phyloP scores from a whole-genome alignment of 2,329 filamentous ascomycete genomes.

The Sphaceloma murrayae region DNA sequence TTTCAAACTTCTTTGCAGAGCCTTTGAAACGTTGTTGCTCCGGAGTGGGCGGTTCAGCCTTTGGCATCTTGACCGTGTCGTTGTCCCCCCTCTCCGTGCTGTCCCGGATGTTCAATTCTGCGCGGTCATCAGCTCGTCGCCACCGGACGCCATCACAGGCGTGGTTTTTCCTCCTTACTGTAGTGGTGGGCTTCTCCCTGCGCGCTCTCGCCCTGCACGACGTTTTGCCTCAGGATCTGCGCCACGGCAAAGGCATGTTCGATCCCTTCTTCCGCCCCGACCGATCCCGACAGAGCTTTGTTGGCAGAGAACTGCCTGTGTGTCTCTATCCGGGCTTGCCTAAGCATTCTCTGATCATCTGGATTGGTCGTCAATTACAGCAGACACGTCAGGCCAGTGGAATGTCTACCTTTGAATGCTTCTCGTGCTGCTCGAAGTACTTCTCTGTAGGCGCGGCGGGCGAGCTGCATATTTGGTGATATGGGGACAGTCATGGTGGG shows the following conservation, averaged over 20 bases:
- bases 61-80: slow-evolving; percentile 61
- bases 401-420: slow-evolving; percentile 59
- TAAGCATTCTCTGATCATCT: slow-evolving; percentile 64
- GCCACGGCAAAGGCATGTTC: slow-evolving; percentile 76
- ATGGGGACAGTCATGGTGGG: too few relatives aligned
- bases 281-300: slow-evolving; percentile 45
- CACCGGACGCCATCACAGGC: too few relatives aligned
- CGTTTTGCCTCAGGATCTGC: slow-evolving; percentile 66
- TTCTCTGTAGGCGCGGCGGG: too few relatives aligned
- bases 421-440: too few relatives aligned
- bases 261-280: slow-evolving; percentile 55
- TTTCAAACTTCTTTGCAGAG: slow-evolving; percentile 32
- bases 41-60: slow-evolving; percentile 23
- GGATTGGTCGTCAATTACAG: slow-evolving; percentile 1
- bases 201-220: slow-evolving; percentile 62
- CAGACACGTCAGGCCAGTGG: neutral
- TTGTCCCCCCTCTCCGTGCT: slow-evolving; percentile 90
- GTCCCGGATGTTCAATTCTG: slow-evolving; percentile 81
- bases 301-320: slow-evolving; percentile 64
- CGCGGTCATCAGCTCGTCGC: slow-evolving; percentile 16
- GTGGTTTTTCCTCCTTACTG: too few relatives aligned
- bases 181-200: slow-evolving; percentile 13
- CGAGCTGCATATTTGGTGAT: too few relatives aligned
- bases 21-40: slow-evolving; percentile 29
- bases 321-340: slow-evolving; percentile 62